Percentiles rank a stretch among this genome's conserved stretches.
These are phyloP conservation scores for Plectosphaerella plurivora DNA, from an alignment of 2,329 filamentous ascomycete species.

Conservation along the genomic window DNA sequence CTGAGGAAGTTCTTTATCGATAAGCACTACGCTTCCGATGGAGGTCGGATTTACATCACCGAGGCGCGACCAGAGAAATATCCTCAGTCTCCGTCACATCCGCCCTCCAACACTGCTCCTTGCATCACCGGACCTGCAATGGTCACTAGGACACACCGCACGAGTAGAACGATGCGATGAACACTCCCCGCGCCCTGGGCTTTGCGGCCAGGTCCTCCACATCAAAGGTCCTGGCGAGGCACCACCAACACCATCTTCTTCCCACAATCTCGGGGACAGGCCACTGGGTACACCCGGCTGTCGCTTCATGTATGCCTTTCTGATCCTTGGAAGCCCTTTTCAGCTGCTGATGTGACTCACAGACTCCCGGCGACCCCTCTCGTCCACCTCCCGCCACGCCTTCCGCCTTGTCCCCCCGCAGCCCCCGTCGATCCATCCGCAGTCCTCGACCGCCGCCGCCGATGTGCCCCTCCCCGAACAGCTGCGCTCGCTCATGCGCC, in stretches of 20 bases:
- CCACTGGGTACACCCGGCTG: not conserved
- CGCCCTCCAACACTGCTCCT: not conserved
- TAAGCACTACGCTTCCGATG: slow-evolving; percentile 1
- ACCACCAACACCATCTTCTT: not conserved
- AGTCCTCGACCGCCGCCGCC: slow-evolving; percentile 12
- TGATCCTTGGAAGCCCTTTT: not conserved
- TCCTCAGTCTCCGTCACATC: not conserved
- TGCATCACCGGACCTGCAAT: not conserved
- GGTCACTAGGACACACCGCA: not conserved
- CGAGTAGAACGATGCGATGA: slow-evolving; percentile 20
- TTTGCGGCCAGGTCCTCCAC: slow-evolving; percentile 18
- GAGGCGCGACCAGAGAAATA: not conserved
- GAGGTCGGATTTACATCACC: slow-evolving; percentile 8
- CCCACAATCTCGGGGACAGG: not conserved
- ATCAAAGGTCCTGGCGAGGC: not conserved
- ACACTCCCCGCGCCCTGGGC: slow-evolving; percentile 22
- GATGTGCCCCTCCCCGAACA: slow-evolving; percentile 34
- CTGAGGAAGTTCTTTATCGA: slow-evolving; percentile 6
- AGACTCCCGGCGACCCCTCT: slow-evolving; percentile 3
- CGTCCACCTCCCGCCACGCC: not conserved
- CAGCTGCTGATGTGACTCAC: not conserved
- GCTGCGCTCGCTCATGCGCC: slow-evolving; percentile 49
- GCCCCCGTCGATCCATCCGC: slow-evolving; percentile 29
- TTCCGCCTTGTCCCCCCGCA: slow-evolving; percentile 14
- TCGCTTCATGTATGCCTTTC: not conserved